Evolutionary conservation across 129 eudicot genomes (phyloP).

Genomic region (Artemisia tridentata): DNA sequence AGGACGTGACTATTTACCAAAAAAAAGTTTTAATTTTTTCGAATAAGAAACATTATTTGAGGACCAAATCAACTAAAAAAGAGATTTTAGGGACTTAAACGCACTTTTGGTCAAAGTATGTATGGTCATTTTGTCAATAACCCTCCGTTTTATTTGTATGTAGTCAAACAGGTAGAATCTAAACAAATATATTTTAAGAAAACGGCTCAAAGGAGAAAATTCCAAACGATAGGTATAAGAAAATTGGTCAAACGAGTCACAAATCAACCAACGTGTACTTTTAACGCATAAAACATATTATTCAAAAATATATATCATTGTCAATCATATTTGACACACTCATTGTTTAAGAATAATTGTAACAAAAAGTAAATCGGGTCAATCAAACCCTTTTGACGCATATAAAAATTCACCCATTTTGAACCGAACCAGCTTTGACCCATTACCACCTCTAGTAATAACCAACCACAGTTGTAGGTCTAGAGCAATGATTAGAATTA

Average conservation of each 20-base stretch:
- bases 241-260: neutral
- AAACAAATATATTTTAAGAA: neutral
- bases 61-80: too few species aligned
- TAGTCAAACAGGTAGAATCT: neutral
- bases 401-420: neutral
- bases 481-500: slow-evolving; percentile 6
- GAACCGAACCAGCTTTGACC: neutral
- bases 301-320: neutral
- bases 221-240: too few species aligned
- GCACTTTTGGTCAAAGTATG: too few species aligned
- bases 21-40: too few species aligned
- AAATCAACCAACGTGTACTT: neutral
- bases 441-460: neutral
- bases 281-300: neutral
- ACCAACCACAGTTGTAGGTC: slow-evolving; percentile 2
- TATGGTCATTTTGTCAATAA: too few species aligned
- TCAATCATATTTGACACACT: neutral
- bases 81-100: too few species aligned
- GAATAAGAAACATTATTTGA: too few species aligned
- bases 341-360: neutral
- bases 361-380: neutral
- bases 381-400: neutral
- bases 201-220: neutral
- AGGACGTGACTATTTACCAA: too few species aligned
- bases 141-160: too few species aligned